phyloP scores from a whole-genome alignment of 768 basidiomycete species.

The Kwoniella shandongensis region DNA sequence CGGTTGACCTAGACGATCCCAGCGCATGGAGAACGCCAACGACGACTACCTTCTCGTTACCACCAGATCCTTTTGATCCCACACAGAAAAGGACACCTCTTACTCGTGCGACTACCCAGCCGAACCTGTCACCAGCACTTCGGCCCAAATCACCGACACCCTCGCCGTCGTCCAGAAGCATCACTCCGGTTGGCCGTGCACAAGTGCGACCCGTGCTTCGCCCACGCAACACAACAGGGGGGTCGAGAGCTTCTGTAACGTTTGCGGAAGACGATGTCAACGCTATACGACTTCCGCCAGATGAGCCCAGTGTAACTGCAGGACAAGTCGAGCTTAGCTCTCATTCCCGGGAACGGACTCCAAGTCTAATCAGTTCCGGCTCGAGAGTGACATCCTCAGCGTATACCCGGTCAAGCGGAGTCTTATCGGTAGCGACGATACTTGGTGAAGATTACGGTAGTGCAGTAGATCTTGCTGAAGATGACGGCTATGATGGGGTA shows the following conservation, averaged over 20 bases:
- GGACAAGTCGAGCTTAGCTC: neutral
- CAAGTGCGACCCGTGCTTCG: constrained; percentile 17
- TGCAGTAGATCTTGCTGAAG: constrained; percentile 25
- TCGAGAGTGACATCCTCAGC: constrained; percentile 33
- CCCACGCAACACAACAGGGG: constrained; percentile 10
- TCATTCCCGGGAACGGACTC: constrained; percentile 34
- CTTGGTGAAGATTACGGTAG: constrained; percentile 27
- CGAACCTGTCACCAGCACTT: constrained; percentile 18
- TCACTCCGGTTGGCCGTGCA: constrained; percentile 11
- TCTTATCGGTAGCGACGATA: constrained; percentile 26
- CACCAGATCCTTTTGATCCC: constrained; percentile 10
- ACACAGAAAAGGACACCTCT: constrained; percentile 4
- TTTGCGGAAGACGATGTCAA: constrained; percentile 7
- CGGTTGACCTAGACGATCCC: constrained; percentile 4
- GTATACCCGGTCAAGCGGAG: constrained; percentile 36
- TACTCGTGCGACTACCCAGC: constrained; percentile 24
- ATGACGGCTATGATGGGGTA: constrained; percentile 17
- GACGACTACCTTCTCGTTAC: constrained; percentile 17
- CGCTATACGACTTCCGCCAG: too few relatives aligned
- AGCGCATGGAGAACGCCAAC: constrained; percentile 21
- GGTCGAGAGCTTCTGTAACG: constrained; percentile 13
- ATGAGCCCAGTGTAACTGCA: constrained; percentile 8
- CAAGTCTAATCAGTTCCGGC: constrained; percentile 35
- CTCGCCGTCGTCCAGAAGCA: constrained; percentile 21
- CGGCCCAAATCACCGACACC: constrained; percentile 30